Conservation (phyloP, 495 filamentous ascomycete species). For the Aspergillus incahuasiensis region DNA sequence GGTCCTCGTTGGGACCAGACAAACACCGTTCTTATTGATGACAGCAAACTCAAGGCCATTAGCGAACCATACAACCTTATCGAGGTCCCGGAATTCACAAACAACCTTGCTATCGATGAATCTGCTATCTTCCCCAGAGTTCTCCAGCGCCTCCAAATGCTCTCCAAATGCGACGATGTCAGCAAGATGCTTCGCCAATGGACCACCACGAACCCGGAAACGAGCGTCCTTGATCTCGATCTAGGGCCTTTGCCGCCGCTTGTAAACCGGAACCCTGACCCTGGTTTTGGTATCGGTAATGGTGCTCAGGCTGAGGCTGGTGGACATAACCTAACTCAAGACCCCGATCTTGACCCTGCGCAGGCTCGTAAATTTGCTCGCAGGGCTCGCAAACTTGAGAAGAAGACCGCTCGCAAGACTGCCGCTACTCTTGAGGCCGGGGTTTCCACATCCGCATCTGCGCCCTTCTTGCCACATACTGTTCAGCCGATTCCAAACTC, state of each 20-base stretch:
- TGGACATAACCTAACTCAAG: neutral
- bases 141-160: conserved; percentile 27
- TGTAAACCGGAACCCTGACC: neutral
- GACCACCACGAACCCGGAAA: conserved; percentile 14
- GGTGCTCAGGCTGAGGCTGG: too few relatives aligned
- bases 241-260: conserved; percentile 1
- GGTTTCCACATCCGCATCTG: neutral
- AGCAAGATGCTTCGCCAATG: conserved; percentile 33
- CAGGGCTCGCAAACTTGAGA: conserved; percentile 22
- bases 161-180: conserved; percentile 36
- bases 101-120: conserved; percentile 24
- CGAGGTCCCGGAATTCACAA: conserved; percentile 68
- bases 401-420: conserved; percentile 6
- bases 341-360: neutral
- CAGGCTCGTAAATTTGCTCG: conserved; percentile 14
- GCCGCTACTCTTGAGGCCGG: neutral
- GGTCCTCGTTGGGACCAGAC: conserved; percentile 59
- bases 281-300: neutral
- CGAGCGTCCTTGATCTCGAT: conserved; percentile 25
- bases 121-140: conserved; percentile 30
- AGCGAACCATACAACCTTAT: conserved; percentile 82
- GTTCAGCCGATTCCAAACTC: neutral
- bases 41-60: conserved; percentile 69
- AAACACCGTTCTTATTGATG: conserved; percentile 91
- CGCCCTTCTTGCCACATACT: neutral